Percentiles rank a stretch among this genome's conserved stretches.
Conservation (phyloP, 1,284 basidiomycete species). For the Ceratobasidium theobromae region DNA sequence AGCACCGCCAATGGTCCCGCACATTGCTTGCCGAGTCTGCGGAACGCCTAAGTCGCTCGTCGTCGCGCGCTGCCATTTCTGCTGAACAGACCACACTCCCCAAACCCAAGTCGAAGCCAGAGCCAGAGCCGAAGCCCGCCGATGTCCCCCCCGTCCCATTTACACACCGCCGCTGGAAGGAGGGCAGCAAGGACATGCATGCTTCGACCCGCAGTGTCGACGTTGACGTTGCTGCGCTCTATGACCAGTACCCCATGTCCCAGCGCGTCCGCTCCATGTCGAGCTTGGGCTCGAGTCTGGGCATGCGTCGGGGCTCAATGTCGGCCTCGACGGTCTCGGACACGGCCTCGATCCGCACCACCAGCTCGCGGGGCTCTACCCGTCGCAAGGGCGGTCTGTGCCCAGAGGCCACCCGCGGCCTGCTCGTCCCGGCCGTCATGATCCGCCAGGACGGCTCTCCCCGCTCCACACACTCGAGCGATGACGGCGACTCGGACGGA, state of each 20-base stretch:
- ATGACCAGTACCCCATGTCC: conserved; percentile 27
- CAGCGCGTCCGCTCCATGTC: conserved; percentile 17
- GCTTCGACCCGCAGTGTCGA: not conserved
- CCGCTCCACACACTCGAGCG: conserved; percentile 3
- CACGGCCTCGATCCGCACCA: conserved; percentile 26
- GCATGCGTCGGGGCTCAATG: conserved; percentile 20
- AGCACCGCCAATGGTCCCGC: conserved; percentile 30
- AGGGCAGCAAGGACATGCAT: conserved; percentile 1
- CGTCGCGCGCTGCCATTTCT: conserved; percentile 20
- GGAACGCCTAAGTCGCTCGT: conserved; percentile 13
- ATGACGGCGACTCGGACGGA: conserved; percentile 15
- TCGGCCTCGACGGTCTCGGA: conserved; percentile 23
- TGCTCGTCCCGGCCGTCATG: conserved; percentile 22
- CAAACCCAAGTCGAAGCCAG: conserved; percentile 7
- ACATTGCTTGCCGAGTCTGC: conserved; percentile 28
- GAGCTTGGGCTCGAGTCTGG: conserved; percentile 18
- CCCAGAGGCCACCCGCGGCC: conserved; percentile 13
- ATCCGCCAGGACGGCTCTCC: conserved; percentile 4
- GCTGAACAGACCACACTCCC: conserved; percentile 19
- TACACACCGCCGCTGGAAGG: conserved; percentile 25
- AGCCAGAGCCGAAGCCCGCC: conserved; percentile 5
- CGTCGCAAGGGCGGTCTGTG: conserved; percentile 4
- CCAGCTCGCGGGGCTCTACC: conserved; percentile 22
- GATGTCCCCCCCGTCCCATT: conserved; percentile 13
- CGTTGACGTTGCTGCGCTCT: conserved; percentile 22